A percentile compares a stretch with the other conserved stretches of the same genome.
These are phyloP conservation scores for Ophiosphaerella narmari DNA, from an alignment of 2,329 filamentous ascomycete genomes.

Conservation along the genomic window DNA sequence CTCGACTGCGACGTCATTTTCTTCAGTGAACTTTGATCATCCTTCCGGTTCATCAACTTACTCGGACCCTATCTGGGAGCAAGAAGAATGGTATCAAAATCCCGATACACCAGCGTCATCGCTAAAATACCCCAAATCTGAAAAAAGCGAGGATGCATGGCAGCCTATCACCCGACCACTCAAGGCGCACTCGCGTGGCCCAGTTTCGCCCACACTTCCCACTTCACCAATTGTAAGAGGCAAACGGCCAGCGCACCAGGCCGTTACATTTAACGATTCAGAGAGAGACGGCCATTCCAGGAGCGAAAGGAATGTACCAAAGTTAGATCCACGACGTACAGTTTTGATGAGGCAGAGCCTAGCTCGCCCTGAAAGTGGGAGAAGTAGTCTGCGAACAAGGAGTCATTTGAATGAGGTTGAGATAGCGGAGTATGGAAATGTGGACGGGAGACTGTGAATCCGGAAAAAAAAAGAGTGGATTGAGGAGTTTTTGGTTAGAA, in stretches of 20 bases:
- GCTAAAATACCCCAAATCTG: constrained; percentile 21
- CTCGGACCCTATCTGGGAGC: constrained; percentile 20
- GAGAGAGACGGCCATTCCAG: constrained; percentile 14
- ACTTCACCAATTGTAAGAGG: constrained; percentile 12
- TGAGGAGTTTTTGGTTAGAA: not conserved
- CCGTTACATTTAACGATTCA: constrained; percentile 10
- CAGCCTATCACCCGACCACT: constrained; percentile 15
- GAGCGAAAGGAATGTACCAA: constrained; percentile 6
- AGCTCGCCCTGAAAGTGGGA: constrained; percentile 23
- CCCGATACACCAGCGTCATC: constrained; percentile 25
- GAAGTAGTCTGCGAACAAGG: constrained; percentile 32
- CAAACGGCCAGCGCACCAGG: constrained; percentile 27
- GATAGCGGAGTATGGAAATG: constrained; percentile 32
- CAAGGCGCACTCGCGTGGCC: constrained; percentile 10
- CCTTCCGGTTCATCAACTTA: constrained; percentile 23
- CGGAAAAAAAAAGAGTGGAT: not conserved
- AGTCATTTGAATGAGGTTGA: constrained; percentile 38
- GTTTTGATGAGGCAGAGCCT: constrained; percentile 29
- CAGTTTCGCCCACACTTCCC: not conserved
- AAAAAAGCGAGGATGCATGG: constrained; percentile 17
- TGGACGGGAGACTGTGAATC: constrained; percentile 16
- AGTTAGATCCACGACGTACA: constrained; percentile 22
- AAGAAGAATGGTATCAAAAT: constrained; percentile 24
- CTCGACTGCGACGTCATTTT: constrained; percentile 39
- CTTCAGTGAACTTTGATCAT: constrained; percentile 38